These are phyloP conservation scores for Hortiboletus flavorubellus DNA, from an alignment of 768 basidiomycete genomes.

Conservation along the genomic window DNA sequence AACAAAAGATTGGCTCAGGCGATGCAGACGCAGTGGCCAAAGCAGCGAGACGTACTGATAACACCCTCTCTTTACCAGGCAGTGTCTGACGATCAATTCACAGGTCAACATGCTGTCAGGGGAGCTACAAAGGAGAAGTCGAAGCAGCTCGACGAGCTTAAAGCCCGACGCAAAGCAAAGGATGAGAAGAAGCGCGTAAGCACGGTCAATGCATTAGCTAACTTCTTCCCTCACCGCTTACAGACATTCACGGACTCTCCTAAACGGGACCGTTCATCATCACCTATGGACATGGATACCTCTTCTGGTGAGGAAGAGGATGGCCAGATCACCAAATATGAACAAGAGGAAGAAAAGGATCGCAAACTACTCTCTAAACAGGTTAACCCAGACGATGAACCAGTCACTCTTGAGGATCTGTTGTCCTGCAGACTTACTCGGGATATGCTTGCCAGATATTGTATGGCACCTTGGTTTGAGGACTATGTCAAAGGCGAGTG, in stretches of 20 bases:
- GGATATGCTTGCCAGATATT: conserved; percentile 66
- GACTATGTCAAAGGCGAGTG: conserved; percentile 71
- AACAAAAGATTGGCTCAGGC: conserved; percentile 49
- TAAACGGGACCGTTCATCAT: conserved; percentile 69
- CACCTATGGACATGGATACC: conserved; percentile 83
- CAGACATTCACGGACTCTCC: conserved; percentile 55
- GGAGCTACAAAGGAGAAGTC: conserved; percentile 80
- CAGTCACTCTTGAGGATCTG: conserved; percentile 56
- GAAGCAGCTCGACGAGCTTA: conserved; percentile 78
- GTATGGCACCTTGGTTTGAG: conserved; percentile 79
- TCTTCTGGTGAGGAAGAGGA: conserved; percentile 77
- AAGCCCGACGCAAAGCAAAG: conserved; percentile 83
- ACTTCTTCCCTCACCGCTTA: conserved; percentile 9
- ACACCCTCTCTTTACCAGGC: not conserved
- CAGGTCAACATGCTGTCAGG: conserved; percentile 71
- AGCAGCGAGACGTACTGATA: conserved; percentile 69
- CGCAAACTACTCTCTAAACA: conserved; percentile 47
- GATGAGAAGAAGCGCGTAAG: conserved; percentile 82
- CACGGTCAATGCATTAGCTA: not conserved
- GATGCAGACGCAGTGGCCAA: conserved; percentile 62
- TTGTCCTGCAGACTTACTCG: conserved; percentile 63
- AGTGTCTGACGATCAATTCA: conserved; percentile 6
- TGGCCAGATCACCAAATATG: conserved; percentile 69
- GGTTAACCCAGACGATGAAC: conserved; percentile 40
- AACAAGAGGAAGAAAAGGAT: conserved; percentile 70